Conservation (phyloP, 192 early-diverging fungal genomes). For the Coemansia sp. region DNA sequence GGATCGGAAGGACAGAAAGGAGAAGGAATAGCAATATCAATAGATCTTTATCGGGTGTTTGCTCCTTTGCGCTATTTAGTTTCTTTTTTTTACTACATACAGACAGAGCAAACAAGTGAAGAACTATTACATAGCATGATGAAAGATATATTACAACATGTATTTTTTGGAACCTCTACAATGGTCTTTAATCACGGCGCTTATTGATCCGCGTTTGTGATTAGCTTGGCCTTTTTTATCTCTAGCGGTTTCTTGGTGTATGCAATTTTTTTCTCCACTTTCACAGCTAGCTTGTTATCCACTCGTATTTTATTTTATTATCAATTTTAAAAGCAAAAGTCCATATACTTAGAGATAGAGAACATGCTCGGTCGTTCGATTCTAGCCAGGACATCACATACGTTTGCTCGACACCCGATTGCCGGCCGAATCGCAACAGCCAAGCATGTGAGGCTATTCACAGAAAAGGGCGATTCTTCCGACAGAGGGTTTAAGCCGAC, state of each 20-base stretch:
- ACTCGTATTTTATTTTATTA: background rate
- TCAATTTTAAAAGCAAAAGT: background rate
- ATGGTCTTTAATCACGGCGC: too few species aligned
- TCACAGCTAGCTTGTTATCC: background rate
- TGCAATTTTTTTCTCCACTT: background rate
- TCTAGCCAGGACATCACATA: background rate
- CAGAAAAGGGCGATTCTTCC: background rate
- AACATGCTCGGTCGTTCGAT: background rate
- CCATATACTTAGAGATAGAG: background rate
- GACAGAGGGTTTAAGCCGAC: background rate
- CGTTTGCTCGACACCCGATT: background rate
- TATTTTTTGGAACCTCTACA: too few species aligned
- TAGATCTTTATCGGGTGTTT: background rate
- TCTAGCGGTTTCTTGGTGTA: too few species aligned
- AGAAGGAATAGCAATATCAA: constrained; percentile 37
- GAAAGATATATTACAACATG: too few species aligned
- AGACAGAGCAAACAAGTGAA: too few species aligned
- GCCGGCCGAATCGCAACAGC: background rate
- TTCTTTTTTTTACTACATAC: background rate
- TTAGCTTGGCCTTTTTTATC: too few species aligned
- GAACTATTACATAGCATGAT: too few species aligned
- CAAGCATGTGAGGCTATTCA: background rate
- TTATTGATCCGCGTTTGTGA: too few species aligned
- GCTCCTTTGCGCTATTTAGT: background rate
- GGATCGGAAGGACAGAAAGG: constrained; percentile 42